A percentile compares a stretch with the other conserved stretches of the same genome.
phyloP scores from a whole-genome alignment of 306 rosid genomes.

The Lathyrus tuberosus region DNA sequence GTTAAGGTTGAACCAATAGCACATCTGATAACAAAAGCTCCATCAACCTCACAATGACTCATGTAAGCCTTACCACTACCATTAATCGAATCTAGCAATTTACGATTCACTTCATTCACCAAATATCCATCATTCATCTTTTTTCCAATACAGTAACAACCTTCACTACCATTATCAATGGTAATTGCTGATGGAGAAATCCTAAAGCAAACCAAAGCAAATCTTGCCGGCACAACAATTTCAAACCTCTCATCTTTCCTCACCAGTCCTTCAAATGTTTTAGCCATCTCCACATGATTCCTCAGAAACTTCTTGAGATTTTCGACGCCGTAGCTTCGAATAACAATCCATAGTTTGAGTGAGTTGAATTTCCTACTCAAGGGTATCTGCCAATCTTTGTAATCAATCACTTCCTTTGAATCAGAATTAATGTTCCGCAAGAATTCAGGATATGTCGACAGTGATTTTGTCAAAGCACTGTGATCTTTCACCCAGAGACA shows the following conservation, averaged over 20 bases:
- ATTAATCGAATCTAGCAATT: conserved; percentile 53
- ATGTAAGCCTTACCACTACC: conserved; percentile 48
- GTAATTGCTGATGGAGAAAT: conserved; percentile 42
- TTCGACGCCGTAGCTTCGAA: conserved; percentile 58
- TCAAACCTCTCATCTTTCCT: conserved; percentile 56
- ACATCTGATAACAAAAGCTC: conserved; percentile 42
- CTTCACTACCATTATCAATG: not conserved
- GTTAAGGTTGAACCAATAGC: conserved; percentile 55
- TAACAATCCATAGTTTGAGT: conserved; percentile 55
- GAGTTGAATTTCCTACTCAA: conserved; percentile 58
- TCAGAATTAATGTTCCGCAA: conserved; percentile 59
- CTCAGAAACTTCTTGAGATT: conserved; percentile 56
- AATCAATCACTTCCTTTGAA: conserved; percentile 56
- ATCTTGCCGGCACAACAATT: conserved; percentile 44
- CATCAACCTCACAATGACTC: conserved; percentile 51
- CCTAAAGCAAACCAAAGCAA: conserved; percentile 59
- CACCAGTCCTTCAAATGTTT: conserved; percentile 52
- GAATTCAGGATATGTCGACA: conserved; percentile 49
- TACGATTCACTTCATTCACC: conserved; percentile 39
- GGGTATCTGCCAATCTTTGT: conserved; percentile 41
- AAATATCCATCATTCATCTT: conserved; percentile 3
- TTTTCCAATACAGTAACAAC: conserved; percentile 9
- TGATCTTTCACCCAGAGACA: conserved; percentile 66
- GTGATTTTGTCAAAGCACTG: conserved; percentile 18
- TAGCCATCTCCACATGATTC: conserved; percentile 55